Percentiles rank a stretch among this genome's conserved stretches.
Evolutionary conservation across 108 stramenopile species (phyloP).

Genomic region (Cylindrotheca closterium): DNA sequence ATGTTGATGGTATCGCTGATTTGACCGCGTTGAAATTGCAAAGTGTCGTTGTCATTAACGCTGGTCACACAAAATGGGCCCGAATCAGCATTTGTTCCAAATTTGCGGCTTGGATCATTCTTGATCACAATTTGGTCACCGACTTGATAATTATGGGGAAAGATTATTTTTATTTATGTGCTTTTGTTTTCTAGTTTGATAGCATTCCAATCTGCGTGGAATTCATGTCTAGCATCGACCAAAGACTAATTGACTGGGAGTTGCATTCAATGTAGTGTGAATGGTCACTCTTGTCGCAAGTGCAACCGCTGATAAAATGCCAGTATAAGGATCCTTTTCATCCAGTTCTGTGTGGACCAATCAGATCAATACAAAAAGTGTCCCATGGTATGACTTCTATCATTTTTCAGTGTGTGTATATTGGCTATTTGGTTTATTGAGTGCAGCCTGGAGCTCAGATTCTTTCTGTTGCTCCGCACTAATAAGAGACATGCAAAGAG

Average conservation of each 20-base stretch:
- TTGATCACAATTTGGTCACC: conserved; percentile 26
- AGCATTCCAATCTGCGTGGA: conserved; percentile 10
- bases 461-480: too few species aligned
- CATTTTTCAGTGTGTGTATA: too few species aligned
- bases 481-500: too few species aligned
- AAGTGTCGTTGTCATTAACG: conserved; percentile 40
- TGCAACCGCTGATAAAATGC: conserved; percentile 14
- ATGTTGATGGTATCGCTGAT: background rate
- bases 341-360: too few species aligned
- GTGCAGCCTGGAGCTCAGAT: too few species aligned
- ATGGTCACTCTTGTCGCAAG: conserved; percentile 17
- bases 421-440: too few species aligned
- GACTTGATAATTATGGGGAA: conserved; percentile 13
- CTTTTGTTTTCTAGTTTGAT: conserved; percentile 9
- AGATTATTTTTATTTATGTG: conserved; percentile 6
- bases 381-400: too few species aligned
- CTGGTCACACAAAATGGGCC: conserved; percentile 30
- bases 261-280: conserved; percentile 9
- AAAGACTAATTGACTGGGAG: conserved; percentile 33
- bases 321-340: too few species aligned
- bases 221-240: conserved; percentile 20
- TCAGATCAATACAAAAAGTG: too few species aligned
- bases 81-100: conserved; percentile 1
- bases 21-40: conserved; percentile 10
- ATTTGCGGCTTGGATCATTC: conserved; percentile 9